Evolutionary conservation across 495 filamentous ascomycete species (phyloP), one percentile per base, ranked within the genome.

Genomic region (Neurospora sp.): DNA sequence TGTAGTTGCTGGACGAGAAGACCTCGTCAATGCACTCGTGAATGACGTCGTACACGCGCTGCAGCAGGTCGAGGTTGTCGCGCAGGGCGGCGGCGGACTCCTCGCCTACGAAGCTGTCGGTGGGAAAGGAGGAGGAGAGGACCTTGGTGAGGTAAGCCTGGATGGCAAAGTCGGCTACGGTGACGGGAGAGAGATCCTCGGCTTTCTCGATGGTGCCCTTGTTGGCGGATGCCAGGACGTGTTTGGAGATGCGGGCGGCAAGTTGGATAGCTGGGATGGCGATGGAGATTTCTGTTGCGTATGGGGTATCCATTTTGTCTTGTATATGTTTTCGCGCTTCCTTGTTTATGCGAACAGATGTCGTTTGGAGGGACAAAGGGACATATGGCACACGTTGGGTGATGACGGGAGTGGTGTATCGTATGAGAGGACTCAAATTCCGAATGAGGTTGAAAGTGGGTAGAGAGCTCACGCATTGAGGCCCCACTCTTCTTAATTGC

Each of bases 101-200:
- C 76, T 92, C 90, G 71, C 89, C 85, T 43, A 92, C 86, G 74
- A 92, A 86, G 31, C 80, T 80, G 75, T 91, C 88, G 28, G 79
- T 48, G 3, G 90, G 89, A 73, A 91, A 91, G 54, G 79, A 80
- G 62, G 79, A 70, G 73, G 85, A 82, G 39, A 92, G 78, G 0
- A 87, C 87, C 40, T 82, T 82, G 66, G 89, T 88, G 34, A 92
- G 85, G 5, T 91, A 81, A 24, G 89, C 88, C 78, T 92, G 90
- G 48, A 90, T 87, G 71, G 88, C 89, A 76, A 91, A 91, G 75
- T 92, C 90, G 77, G 88, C 89, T n/a, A 91, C 84, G 3, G 90
- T 91, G 37, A 91, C 89, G 8, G 89, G 89, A 36, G 84, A 88
- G 9, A 84, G 79, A 75, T 92, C 89, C 71, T 82, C 84, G 54